Evolutionary conservation across 768 basidiomycete genomes (phyloP), one percentile per base, ranked within the genome.

Genomic region (Collybia sp.): DNA sequence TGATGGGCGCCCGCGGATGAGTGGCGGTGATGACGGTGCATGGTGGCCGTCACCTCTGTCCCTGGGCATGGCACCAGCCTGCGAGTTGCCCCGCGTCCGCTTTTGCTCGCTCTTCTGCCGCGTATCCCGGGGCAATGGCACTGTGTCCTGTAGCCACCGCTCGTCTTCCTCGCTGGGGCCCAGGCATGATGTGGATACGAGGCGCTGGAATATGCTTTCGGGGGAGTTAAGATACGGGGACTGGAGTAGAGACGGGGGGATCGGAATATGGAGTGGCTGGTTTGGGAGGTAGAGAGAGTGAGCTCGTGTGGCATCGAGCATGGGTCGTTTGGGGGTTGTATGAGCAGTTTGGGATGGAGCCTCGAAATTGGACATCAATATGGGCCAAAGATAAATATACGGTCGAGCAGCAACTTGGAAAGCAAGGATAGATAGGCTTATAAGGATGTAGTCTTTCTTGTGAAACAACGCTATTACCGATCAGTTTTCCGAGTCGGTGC

Each of bases 141-240:
- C 67, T 53, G 80, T 83, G 66, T 84, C 82, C 60, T 77, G 71
- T 44, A 84, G 65, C 82, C 82, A 84, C 50, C 67, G 66, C 53
- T 83, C 76, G 49, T 81, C 77, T 54, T 69, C 71, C 40, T 73
- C 68, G 41, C 69, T 74, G 13, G 78, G 77, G 25, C n/a, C n/a
- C 9, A 64, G 54, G 33, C 53, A 67, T 12, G 66, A 63, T 9
- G 64, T 20, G 2, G 58, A 44, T 1, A 62, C 46, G 20, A 67
- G 59, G 47, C 66, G 69, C 45, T 65, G 67, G 51, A 82, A 82
- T 20, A 75, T 58, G 60, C 74, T 77, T 34, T 66, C 48, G 5
- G 77, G 73, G 0, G 76, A 74, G 15, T 64, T 70, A 15, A 83
- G 76, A 55, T 77, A 68, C 10, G 77, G 80, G 0, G 80, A 83